Percentiles rank a stretch among this genome's conserved stretches.
Evolutionary conservation across 2,329 filamentous ascomycete genomes (phyloP).

Genomic region (Didymosphaeria variabile): DNA sequence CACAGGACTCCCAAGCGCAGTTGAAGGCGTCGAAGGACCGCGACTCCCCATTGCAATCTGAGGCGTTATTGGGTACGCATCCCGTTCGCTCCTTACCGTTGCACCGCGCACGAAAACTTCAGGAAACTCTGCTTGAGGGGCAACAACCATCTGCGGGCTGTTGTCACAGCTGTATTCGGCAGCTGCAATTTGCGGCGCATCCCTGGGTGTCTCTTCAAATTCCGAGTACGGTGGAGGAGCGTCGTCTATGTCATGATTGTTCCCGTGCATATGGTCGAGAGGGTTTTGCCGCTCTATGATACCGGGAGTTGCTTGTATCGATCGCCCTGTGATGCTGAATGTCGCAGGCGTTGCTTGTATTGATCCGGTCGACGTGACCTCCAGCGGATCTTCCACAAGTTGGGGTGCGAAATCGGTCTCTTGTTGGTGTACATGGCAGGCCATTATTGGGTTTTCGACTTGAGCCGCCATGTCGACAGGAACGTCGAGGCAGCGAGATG

Average conservation of each 20-base stretch:
- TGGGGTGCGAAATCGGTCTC: slow-evolving; percentile 22
- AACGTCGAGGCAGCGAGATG: not conserved
- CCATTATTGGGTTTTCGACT: not conserved
- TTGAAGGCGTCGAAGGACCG: slow-evolving; percentile 11
- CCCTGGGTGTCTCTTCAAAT: slow-evolving; percentile 3
- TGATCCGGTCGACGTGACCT: slow-evolving; percentile 7
- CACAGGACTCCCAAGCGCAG: slow-evolving; percentile 14
- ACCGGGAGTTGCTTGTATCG: slow-evolving; percentile 16
- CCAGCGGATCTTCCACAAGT: slow-evolving; percentile 26
- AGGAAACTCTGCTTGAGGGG: slow-evolving; percentile 17
- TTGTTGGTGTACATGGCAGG: not conserved
- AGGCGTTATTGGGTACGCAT: slow-evolving; percentile 7
- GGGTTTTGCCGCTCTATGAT: slow-evolving; percentile 14
- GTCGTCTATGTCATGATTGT: slow-evolving; percentile 23
- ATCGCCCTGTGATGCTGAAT: not conserved
- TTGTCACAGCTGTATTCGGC: slow-evolving; percentile 32
- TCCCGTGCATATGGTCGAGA: slow-evolving; percentile 7
- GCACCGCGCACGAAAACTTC: slow-evolving; percentile 22
- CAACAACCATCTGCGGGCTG: slow-evolving; percentile 25
- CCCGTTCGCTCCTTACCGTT: slow-evolving; percentile 5
- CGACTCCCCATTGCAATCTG: slow-evolving; percentile 12
- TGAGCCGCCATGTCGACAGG: not conserved
- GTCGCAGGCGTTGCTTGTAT: not conserved
- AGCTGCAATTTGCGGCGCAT: slow-evolving; percentile 22
- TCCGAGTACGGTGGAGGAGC: slow-evolving; percentile 32